Percentiles rank a stretch among this genome's conserved stretches.
These are phyloP conservation scores for Mycena sp. DNA, from an alignment of 1,284 basidiomycete species.

Conservation along the genomic window DNA sequence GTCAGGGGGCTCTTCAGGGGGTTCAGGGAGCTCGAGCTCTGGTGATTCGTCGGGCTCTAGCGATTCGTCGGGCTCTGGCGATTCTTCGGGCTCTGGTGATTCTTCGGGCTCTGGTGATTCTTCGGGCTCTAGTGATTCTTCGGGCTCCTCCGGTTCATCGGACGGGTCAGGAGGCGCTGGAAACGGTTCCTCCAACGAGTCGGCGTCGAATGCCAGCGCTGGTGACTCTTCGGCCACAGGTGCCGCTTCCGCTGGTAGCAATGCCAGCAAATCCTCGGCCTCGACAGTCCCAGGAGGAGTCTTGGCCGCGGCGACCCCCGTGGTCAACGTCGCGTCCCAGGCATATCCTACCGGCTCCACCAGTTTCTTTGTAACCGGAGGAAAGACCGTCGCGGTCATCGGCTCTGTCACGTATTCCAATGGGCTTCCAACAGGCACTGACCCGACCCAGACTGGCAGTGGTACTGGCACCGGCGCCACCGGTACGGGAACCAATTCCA, in stretches of 20 bases:
- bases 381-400: conserved; percentile 25
- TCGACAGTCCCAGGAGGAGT: neutral
- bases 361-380: conserved; percentile 9
- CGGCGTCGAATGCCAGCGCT: neutral
- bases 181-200: neutral
- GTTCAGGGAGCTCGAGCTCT: too few relatives aligned
- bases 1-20: too few relatives aligned
- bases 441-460: neutral
- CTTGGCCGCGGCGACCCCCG: conserved; percentile 8
- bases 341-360: conserved; percentile 19
- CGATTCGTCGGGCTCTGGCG: conserved; percentile 6
- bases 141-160: neutral
- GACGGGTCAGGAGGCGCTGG: neutral
- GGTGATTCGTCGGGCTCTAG: neutral
- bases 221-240: neutral
- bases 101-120: conserved; percentile 3
- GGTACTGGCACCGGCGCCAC: neutral
- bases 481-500: neutral
- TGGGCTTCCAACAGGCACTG: conserved; percentile 12
- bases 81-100: conserved; percentile 4
- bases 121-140: neutral
- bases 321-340: neutral
- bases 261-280: neutral
- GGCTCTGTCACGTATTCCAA: conserved; percentile 25
- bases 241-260: neutral